Evolutionary conservation across 768 basidiomycete species (phyloP), one percentile per base, ranked within the genome.

Genomic region (Tulasnella sp.): DNA sequence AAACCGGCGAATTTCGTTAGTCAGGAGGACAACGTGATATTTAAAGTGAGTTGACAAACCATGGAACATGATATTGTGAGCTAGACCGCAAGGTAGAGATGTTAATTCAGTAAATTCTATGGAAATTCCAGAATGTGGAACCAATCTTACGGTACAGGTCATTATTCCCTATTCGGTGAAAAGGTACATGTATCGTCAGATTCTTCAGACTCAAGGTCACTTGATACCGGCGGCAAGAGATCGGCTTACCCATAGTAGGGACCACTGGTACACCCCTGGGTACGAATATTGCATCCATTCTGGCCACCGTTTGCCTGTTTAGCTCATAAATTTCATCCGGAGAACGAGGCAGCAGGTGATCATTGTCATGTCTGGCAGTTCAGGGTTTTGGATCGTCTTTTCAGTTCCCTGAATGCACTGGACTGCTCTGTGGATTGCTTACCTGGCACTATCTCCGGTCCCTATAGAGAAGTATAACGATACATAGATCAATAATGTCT

Each of bases 331-430:
- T 91, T 64, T 92, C 88, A 37, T 69, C 68, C 2, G 79, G 72
- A 33, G 87, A 86, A 48, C 90, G 78, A 44, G 90, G 89, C n/a
- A 81, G 60, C 54, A 76, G 70, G 49, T 75, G 76, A 63, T 92
- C 89, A 61, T 81, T 86, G 61, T 93, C 89, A 64, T 56, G 53
- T 20, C 53, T 54, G 7, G 20, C 15, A 50, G 29, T 2, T 37
- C 27, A 1, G 15, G 4, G 45, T 42, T 22, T 35, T 27, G 45
- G 20, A 22, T 29, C 25, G n/a, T 43, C 1, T 20, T 16, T n/a
- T 43, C 10, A 43, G 16, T 35, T 35, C 34, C 34, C 16, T 16
- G n/a, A n/a, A n/a, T n/a, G n/a, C n/a, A n/a, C n/a, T n/a, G n/a
- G n/a, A n/a, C n/a, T n/a, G n/a, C 13, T 31, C 42, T 27, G 7